Conservation (phyloP, 306 rosid species). For the Fragaria nilgerrensis region DNA sequence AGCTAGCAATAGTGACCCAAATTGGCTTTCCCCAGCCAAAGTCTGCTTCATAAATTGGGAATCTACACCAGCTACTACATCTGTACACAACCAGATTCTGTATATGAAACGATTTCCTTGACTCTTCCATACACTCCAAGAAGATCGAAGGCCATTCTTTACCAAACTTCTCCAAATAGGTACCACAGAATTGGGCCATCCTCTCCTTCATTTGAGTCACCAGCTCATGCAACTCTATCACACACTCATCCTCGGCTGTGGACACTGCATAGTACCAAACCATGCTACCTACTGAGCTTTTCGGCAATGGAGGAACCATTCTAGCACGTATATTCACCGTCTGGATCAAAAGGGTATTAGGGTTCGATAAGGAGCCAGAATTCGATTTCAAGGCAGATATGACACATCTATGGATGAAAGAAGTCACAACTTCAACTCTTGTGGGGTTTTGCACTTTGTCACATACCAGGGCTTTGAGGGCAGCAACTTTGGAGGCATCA, state of each 20-base stretch:
- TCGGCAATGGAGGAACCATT: constrained; percentile 33
- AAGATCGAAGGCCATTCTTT: constrained; percentile 12
- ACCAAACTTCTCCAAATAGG: constrained; percentile 10
- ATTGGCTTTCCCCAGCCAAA: constrained; percentile 36
- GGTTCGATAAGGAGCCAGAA: neutral
- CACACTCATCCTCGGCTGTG: neutral
- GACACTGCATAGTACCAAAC: constrained; percentile 11
- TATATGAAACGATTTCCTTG: neutral
- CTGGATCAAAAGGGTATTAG: neutral
- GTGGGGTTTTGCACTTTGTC: constrained; percentile 29
- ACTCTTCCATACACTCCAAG: constrained; percentile 12
- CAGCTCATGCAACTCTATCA: constrained; percentile 22
- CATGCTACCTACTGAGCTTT: constrained; percentile 36
- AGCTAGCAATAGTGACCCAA: constrained; percentile 19
- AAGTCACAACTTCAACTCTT: constrained; percentile 39
- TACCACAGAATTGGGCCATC: neutral
- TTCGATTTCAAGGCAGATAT: constrained; percentile 13
- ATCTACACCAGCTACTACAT: constrained; percentile 30
- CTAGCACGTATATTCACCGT: constrained; percentile 32
- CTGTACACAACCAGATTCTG: neutral
- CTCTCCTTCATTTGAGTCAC: constrained; percentile 27
- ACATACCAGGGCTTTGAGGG: constrained; percentile 29
- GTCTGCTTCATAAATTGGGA: constrained; percentile 33
- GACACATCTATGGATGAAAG: constrained; percentile 29
- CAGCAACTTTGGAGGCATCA: constrained; percentile 20